phyloP scores from a whole-genome alignment of 2,329 filamentous ascomycete species.

The Ophiostoma fasciatum region DNA sequence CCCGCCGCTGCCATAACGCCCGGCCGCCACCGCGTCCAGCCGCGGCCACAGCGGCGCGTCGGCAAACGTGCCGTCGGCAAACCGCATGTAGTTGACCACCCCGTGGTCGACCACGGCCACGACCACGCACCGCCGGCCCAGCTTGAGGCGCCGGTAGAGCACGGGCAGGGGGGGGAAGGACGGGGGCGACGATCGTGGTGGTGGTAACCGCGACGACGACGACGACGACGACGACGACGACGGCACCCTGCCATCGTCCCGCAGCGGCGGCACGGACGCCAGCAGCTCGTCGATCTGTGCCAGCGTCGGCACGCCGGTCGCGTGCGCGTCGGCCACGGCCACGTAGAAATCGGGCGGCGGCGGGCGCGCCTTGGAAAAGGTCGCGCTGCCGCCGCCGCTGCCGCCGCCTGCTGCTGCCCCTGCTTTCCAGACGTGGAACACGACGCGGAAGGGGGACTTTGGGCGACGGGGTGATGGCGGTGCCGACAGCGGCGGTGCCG shows the following conservation, averaged over 20 bases:
- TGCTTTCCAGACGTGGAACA: slow-evolving; percentile 9
- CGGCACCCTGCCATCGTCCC: slow-evolving; percentile 20
- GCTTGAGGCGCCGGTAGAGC: slow-evolving; percentile 65
- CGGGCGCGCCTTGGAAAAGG: slow-evolving; percentile 69
- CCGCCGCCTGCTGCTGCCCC: too few species aligned
- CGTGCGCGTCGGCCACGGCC: slow-evolving; percentile 63
- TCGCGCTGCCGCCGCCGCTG: too few species aligned
- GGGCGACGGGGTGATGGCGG: slow-evolving; percentile 10
- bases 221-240: not conserved
- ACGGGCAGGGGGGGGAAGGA: slow-evolving; percentile 13
- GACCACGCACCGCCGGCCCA: slow-evolving; percentile 71
- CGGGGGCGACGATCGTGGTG: not conserved
- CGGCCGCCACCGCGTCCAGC: slow-evolving; percentile 26
- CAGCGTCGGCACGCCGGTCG: slow-evolving; percentile 56
- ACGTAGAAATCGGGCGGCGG: slow-evolving; percentile 72
- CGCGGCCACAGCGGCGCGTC: slow-evolving; percentile 57
- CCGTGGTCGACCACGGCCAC: slow-evolving; percentile 83
- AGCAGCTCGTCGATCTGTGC: slow-evolving; percentile 58
- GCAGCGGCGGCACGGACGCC: slow-evolving; percentile 55
- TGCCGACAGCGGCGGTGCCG: slow-evolving; percentile 10
- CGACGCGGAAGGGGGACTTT: slow-evolving; percentile 54
- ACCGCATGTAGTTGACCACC: slow-evolving; percentile 71
- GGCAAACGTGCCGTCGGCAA: slow-evolving; percentile 68
- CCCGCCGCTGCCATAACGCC: too few species aligned
- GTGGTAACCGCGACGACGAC: not conserved